These are phyloP conservation scores for Mycena haematopus DNA, from an alignment of 768 basidiomycete species.

Conservation along the genomic window DNA sequence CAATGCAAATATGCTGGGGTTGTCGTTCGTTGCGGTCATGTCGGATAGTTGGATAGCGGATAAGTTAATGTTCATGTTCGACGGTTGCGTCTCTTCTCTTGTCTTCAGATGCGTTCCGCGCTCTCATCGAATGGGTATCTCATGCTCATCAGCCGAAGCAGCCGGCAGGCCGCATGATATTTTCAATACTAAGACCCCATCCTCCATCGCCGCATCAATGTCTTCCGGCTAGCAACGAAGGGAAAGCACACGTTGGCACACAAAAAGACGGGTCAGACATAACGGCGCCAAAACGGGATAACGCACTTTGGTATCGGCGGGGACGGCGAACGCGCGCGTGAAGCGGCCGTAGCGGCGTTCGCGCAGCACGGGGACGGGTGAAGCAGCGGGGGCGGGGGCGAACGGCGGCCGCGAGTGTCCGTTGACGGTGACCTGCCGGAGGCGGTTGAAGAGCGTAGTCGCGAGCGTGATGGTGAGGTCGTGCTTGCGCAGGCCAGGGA, in stretches of 20 bases:
- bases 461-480: slow-evolving; percentile 67
- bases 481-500: slow-evolving; percentile 67
- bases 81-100: background rate
- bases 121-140: slow-evolving; percentile 56
- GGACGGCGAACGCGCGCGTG: slow-evolving; percentile 58
- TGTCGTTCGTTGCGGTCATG: background rate
- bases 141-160: slow-evolving; percentile 52
- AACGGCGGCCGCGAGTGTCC: slow-evolving; percentile 54
- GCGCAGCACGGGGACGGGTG: slow-evolving; percentile 14
- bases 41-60: background rate
- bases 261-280: slow-evolving; percentile 31
- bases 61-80: slow-evolving; percentile 6
- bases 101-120: slow-evolving; percentile 15
- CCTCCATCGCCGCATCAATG: slow-evolving; percentile 59
- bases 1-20: background rate
- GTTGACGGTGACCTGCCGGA: slow-evolving; percentile 64
- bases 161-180: slow-evolving; percentile 57
- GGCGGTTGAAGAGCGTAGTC: slow-evolving; percentile 65
- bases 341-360: slow-evolving; percentile 64
- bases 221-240: slow-evolving; percentile 53
- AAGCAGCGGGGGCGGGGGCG: slow-evolving; percentile 2
- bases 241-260: slow-evolving; percentile 24
- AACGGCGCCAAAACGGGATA: slow-evolving; percentile 21
- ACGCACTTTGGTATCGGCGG: slow-evolving; percentile 61
- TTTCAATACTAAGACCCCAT: slow-evolving; percentile 65